phyloP scores from a whole-genome alignment of 345 rosid genomes.

The Turritis glabra region DNA sequence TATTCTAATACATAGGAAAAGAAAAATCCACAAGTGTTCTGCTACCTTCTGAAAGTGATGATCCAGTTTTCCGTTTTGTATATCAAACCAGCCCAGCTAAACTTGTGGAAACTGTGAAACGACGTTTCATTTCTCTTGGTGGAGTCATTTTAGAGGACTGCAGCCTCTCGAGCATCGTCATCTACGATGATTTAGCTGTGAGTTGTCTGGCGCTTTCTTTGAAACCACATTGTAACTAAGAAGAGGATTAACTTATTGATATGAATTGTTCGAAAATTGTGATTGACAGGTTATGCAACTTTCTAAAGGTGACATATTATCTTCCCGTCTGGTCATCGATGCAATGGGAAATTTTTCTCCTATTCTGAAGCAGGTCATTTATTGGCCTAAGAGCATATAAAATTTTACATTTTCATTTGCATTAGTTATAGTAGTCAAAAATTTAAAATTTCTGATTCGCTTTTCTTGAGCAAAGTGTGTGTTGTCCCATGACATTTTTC shows the following conservation, averaged over 20 bases:
- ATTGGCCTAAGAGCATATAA: not conserved
- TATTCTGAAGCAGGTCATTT: slow-evolving; percentile 76
- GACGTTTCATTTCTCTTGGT: slow-evolving; percentile 71
- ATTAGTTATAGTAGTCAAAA: not conserved
- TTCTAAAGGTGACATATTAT: slow-evolving; percentile 60
- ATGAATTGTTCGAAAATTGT: slow-evolving; percentile 7
- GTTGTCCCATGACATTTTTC: not conserved
- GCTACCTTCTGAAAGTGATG: slow-evolving; percentile 22
- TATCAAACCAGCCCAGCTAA: slow-evolving; percentile 67
- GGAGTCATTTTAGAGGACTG: slow-evolving; percentile 82
- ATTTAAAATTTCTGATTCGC: not conserved
- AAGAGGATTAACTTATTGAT: not conserved
- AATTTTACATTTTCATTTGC: not conserved
- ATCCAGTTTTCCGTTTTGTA: not conserved
- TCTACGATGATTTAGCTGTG: slow-evolving; percentile 77
- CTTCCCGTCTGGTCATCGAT: slow-evolving; percentile 75
- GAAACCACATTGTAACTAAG: not conserved
- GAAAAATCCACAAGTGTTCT: not conserved
- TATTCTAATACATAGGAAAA: not conserved
- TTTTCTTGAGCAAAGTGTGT: slow-evolving; percentile 10
- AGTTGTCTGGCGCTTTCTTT: slow-evolving; percentile 36
- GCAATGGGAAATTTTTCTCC: slow-evolving; percentile 99
- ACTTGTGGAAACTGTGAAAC: slow-evolving; percentile 80
- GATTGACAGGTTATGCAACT: slow-evolving; percentile 59
- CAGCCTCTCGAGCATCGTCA: slow-evolving; percentile 59